Conservation (phyloP, 139 green algal genomes). For the Axilococcus clingmanii region DNA sequence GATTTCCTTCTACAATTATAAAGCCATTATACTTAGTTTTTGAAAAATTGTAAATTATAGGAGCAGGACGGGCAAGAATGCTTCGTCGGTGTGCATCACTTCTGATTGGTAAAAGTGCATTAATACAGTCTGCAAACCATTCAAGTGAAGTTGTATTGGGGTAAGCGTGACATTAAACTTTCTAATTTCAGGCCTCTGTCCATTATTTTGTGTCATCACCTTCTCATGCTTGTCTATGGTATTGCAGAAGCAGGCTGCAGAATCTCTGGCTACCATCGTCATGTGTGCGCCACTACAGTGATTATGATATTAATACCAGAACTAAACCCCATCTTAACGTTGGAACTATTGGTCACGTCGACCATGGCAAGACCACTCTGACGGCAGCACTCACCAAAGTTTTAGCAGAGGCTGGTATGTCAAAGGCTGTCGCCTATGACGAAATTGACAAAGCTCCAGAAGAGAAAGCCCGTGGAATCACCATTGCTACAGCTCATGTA, state of each 20-base stretch:
- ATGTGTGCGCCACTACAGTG: not conserved
- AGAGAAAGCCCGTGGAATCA: slow-evolving; percentile 98
- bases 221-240: too few relatives aligned
- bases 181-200: too few relatives aligned
- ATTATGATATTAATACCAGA: slow-evolving; percentile 82
- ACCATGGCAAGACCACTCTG: slow-evolving; percentile 98
- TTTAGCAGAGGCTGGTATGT: slow-evolving; percentile 72
- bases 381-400: slow-evolving; percentile 93
- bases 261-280: too few relatives aligned
- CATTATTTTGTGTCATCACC: too few relatives aligned
- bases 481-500: slow-evolving; percentile 93
- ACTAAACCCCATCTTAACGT: slow-evolving; percentile 97
- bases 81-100: too few relatives aligned
- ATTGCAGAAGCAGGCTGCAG: too few relatives aligned
- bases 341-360: slow-evolving; percentile 97
- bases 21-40: too few relatives aligned
- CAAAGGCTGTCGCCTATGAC: slow-evolving; percentile 82
- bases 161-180: not conserved
- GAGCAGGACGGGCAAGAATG: too few relatives aligned
- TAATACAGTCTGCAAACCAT: too few relatives aligned
- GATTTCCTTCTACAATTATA: too few relatives aligned
- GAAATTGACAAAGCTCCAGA: slow-evolving; percentile 99
- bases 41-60: too few relatives aligned
- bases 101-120: too few relatives aligned
- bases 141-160: not conserved